Conservation (phyloP, 805 yeast genomes). For the Schwanniomyces polymorphus region DNA sequence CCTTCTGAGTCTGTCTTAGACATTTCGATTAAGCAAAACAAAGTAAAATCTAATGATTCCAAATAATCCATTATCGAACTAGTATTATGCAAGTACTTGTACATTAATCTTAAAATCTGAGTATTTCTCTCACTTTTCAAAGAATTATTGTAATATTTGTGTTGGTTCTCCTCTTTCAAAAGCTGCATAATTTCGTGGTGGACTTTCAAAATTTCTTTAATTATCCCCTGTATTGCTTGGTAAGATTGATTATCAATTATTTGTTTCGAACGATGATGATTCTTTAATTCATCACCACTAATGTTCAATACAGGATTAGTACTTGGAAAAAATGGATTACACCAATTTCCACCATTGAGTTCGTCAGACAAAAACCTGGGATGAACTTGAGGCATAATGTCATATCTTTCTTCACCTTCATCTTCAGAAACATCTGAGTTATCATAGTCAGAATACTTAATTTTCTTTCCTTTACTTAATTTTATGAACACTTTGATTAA, state of each 20-base stretch:
- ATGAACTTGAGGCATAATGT: conserved; percentile 59
- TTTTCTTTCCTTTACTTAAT: conserved; percentile 32
- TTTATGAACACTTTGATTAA: conserved; percentile 29
- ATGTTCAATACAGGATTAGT: conserved; percentile 35
- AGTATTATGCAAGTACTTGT: conserved; percentile 51
- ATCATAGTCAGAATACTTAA: conserved; percentile 34
- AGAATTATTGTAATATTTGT: conserved; percentile 32
- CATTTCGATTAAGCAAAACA: conserved; percentile 45
- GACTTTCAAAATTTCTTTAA: conserved; percentile 36
- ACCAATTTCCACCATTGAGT: conserved; percentile 80
- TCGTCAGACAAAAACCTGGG: conserved; percentile 68
- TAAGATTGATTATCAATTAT: conserved; percentile 52
- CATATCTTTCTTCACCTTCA: conserved; percentile 33
- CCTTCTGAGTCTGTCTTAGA: conserved; percentile 5
- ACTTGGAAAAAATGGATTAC: conserved; percentile 59
- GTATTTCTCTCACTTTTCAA: conserved; percentile 47
- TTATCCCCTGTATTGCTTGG: conserved; percentile 32
- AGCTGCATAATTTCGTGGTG: conserved; percentile 42
- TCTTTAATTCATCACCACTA: conserved; percentile 45
- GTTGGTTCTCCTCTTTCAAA: conserved; percentile 37
- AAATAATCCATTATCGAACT: conserved; percentile 50
- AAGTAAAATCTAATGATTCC: conserved; percentile 63
- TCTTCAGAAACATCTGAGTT: conserved; percentile 37
- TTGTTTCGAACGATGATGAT: conserved; percentile 41
- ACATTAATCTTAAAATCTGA: conserved; percentile 51